A percentile compares a stretch with the other conserved stretches of the same genome.
These are phyloP conservation scores for Backusella tarrabulga DNA, from an alignment of 192 early-diverging fungal genomes.

Conservation along the genomic window DNA sequence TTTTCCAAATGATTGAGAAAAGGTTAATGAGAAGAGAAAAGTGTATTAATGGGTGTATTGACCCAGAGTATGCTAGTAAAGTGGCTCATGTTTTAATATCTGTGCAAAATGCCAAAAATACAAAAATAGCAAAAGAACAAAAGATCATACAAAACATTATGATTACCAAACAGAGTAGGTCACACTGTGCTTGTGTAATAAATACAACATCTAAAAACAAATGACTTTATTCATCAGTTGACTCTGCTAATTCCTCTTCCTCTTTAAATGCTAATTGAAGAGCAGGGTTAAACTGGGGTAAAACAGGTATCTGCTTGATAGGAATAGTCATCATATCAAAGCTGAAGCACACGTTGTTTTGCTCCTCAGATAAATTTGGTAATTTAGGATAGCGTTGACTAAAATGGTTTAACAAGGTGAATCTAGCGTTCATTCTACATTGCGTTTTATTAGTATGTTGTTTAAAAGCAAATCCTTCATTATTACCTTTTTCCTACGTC, in stretches of 20 bases:
- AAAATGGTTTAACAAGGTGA: slow-evolving; percentile 91
- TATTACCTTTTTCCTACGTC: slow-evolving; percentile 66
- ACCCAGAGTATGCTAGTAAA: no score
- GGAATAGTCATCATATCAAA: slow-evolving; percentile 77
- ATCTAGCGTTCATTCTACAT: slow-evolving; percentile 78
- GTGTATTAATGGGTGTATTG: no score
- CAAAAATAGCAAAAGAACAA: no score
- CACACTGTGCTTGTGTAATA: no score
- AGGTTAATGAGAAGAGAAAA: no score
- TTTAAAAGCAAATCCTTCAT: not conserved
- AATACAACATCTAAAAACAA: not conserved
- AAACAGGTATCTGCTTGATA: slow-evolving; percentile 45
- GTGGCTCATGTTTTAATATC: no score
- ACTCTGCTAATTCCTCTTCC: slow-evolving; percentile 13
- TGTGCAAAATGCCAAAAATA: no score
- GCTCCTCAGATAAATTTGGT: slow-evolving; percentile 53
- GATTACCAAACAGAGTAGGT: no score
- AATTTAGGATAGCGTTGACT: slow-evolving; percentile 93
- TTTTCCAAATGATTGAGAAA: no score
- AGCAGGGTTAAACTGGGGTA: slow-evolving; percentile 54
- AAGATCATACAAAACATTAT: no score
- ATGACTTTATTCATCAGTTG: not conserved
- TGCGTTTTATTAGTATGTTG: not conserved
- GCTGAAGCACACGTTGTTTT: slow-evolving; percentile 59
- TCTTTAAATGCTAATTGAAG: slow-evolving; percentile 55